These are phyloP conservation scores for Millerozyma miso DNA, from an alignment of 805 yeast genomes.

Conservation along the genomic window DNA sequence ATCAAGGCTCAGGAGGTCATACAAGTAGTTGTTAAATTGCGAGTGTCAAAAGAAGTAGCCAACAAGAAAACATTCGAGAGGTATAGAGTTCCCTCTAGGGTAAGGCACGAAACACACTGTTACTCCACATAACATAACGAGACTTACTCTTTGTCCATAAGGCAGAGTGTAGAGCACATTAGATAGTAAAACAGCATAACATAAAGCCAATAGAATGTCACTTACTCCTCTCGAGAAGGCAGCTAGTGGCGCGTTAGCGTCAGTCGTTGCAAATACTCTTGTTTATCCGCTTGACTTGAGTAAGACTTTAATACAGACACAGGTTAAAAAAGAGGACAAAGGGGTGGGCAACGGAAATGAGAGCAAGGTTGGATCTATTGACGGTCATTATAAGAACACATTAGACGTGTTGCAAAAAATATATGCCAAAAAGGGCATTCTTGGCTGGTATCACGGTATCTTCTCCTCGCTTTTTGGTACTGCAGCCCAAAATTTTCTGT, in stretches of 20 bases:
- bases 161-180: neutral
- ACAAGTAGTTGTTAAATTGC: too few relatives aligned
- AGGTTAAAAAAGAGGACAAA: slow-evolving; percentile 33
- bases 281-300: slow-evolving; percentile 80
- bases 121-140: too few relatives aligned
- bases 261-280: slow-evolving; percentile 70
- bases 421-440: slow-evolving; percentile 53
- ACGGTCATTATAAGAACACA: slow-evolving; percentile 45
- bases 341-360: neutral
- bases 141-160: too few relatives aligned
- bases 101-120: too few relatives aligned
- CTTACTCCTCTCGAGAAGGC: slow-evolving; percentile 74
- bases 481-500: slow-evolving; percentile 75
- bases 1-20: too few relatives aligned
- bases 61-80: too few relatives aligned
- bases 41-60: too few relatives aligned
- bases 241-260: slow-evolving; percentile 76
- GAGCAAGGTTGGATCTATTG: slow-evolving; percentile 7
- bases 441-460: slow-evolving; percentile 72
- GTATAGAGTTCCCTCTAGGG: too few relatives aligned
- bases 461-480: slow-evolving; percentile 63
- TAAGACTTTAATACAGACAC: slow-evolving; percentile 75
- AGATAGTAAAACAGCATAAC: neutral
- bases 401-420: slow-evolving; percentile 61
- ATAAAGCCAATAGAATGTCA: slow-evolving; percentile 31